These are phyloP conservation scores for Mycena haematopus DNA, from an alignment of 768 basidiomycete species.

Conservation along the genomic window DNA sequence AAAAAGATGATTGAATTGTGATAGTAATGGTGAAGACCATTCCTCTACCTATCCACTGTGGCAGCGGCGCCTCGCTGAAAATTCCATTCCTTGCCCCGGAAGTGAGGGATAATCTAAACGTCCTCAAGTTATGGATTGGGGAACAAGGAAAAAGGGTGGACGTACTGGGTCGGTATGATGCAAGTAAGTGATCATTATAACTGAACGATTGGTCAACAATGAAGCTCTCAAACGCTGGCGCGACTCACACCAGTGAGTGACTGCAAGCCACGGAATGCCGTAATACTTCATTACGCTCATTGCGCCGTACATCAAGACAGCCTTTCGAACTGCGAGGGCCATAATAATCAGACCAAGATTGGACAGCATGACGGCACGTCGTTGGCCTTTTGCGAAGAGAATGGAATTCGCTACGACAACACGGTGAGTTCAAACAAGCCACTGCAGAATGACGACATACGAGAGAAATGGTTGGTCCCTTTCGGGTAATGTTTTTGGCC, in stretches of 20 bases:
- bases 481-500: slow-evolving; percentile 44
- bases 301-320: slow-evolving; percentile 36
- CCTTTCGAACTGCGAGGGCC: slow-evolving; percentile 31
- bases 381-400: slow-evolving; percentile 44
- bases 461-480: slow-evolving; percentile 51
- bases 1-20: neutral
- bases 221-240: neutral
- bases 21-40: neutral
- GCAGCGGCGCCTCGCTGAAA: slow-evolving; percentile 55
- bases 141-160: too few species aligned
- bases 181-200: slow-evolving; percentile 58
- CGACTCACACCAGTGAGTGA: slow-evolving; percentile 28
- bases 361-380: slow-evolving; percentile 43
- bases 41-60: slow-evolving; percentile 51
- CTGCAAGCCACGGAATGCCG: slow-evolving; percentile 29
- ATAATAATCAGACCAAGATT: slow-evolving; percentile 43
- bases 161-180: slow-evolving; percentile 63
- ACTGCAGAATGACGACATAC: slow-evolving; percentile 15
- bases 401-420: slow-evolving; percentile 41
- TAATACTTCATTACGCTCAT: slow-evolving; percentile 36
- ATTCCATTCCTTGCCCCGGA: slow-evolving; percentile 51
- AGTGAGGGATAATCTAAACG: slow-evolving; percentile 47
- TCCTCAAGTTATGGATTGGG: too few species aligned
- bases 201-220: slow-evolving; percentile 14
- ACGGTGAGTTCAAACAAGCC: neutral